Conservation (phyloP, 768 basidiomycete species). For the Tricholoma sp. region DNA sequence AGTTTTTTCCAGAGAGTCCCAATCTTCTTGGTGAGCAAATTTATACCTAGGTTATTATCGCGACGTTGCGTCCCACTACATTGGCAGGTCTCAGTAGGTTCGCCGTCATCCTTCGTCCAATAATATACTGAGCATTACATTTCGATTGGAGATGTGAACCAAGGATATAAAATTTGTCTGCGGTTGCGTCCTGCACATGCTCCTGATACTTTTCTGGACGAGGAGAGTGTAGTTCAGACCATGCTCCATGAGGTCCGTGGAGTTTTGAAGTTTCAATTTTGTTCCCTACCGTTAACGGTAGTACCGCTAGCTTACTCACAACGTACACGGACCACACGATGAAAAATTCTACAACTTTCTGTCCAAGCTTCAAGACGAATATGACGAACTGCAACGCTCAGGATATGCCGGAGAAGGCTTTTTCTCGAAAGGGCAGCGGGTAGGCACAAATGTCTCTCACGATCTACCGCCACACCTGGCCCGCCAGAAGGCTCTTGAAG, state of each 20-base stretch:
- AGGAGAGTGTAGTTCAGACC: slow-evolving; percentile 70
- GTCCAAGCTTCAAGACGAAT: slow-evolving; percentile 76
- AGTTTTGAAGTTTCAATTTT: neutral
- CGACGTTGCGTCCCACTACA: neutral
- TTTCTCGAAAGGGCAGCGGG: slow-evolving; percentile 61
- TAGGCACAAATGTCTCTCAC: slow-evolving; percentile 67
- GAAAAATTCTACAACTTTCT: slow-evolving; percentile 76
- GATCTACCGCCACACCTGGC: slow-evolving; percentile 63
- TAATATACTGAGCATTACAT: neutral
- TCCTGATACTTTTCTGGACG: slow-evolving; percentile 66
- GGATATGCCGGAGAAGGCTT: slow-evolving; percentile 94
- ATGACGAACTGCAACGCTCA: slow-evolving; percentile 66
- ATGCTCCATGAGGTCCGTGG: slow-evolving; percentile 83
- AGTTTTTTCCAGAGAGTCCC: slow-evolving; percentile 78
- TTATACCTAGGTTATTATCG: slow-evolving; percentile 7
- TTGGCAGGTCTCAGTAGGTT: slow-evolving; percentile 32
- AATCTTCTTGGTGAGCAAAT: slow-evolving; percentile 60
- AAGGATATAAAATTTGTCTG: slow-evolving; percentile 77
- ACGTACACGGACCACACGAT: slow-evolving; percentile 87
- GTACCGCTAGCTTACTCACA: slow-evolving; percentile 69
- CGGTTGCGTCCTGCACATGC: slow-evolving; percentile 70
- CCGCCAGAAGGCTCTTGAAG: slow-evolving; percentile 63
- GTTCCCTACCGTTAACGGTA: slow-evolving; percentile 1
- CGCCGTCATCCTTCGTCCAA: neutral
- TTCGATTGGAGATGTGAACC: slow-evolving; percentile 56